Evolutionary conservation across 192 early-diverging fungal species (phyloP), one percentile per base, ranked within the genome.

Genomic region (Backusella sp.): DNA sequence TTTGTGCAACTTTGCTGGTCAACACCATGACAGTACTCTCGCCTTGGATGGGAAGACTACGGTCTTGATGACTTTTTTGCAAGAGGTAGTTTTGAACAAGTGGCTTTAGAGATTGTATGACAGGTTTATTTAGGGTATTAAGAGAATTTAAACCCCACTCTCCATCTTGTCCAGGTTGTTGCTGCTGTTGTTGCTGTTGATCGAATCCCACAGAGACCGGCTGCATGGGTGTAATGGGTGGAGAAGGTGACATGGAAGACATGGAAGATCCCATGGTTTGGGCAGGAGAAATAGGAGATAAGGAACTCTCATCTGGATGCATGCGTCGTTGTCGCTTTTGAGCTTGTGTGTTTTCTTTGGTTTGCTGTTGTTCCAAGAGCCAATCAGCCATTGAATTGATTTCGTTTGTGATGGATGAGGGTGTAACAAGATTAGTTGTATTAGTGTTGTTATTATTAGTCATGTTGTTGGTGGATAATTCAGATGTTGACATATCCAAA

Each of bases 1-100:
- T 98, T 85, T 98, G 96, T 3, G 92, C 96, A 1, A 96, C 96
- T 53, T 92, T 94, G 23, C 93, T 90, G 28, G 94, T 95, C 56
- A 94, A 79, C n/a, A 97, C 88, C 77, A 95, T 81, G 12, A 96
- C 86, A 78, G 88, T 89, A 56, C 82, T 88, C 85, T 89, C 86
- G 19, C 87, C 86, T 12, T 82, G 77, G n/a, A 73, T 68, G 30
- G 80, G 79, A 7, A 86, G 80, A 9, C 23, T 32, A 21, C 73
- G 39, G 12, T 71, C 70, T 49, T 71, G 70, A 82, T 86, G 73
- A 68, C 9, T 44, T 9, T 56, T 76, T 42, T 80, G 74, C 3
- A 77, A 62, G n/a, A 86, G 73, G 41, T 87, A 89, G 14, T 83
- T 76, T 52, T 85, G 84, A 68, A 89, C 83, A n/a, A 80, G 79